Percentiles rank a stretch among this genome's conserved stretches.
These are phyloP conservation scores for Fistulina hepatica DNA, from an alignment of 1,284 basidiomycete species.

Conservation along the genomic window DNA sequence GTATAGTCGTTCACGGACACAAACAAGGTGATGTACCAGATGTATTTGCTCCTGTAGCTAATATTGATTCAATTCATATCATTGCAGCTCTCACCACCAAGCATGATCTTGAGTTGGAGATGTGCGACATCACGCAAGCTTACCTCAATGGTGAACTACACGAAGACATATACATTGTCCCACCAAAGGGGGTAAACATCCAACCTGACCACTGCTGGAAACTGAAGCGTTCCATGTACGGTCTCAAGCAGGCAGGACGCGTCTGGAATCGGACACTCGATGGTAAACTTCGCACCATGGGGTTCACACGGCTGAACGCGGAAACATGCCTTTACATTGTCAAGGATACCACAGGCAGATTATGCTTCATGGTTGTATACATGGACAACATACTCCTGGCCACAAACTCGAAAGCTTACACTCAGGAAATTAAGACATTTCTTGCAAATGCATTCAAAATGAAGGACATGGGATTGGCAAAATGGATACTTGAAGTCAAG, in stretches of 20 bases:
- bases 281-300: slow-evolving; percentile 9
- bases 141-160: slow-evolving; percentile 21
- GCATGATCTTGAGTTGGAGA: slow-evolving; percentile 22
- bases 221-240: slow-evolving; percentile 15
- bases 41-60: slow-evolving; percentile 24
- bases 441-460: slow-evolving; percentile 21
- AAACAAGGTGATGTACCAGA: slow-evolving; percentile 21
- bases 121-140: slow-evolving; percentile 25
- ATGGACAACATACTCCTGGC: slow-evolving; percentile 18
- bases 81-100: slow-evolving; percentile 24
- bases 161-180: slow-evolving; percentile 14
- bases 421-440: slow-evolving; percentile 13
- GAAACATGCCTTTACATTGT: slow-evolving; percentile 19
- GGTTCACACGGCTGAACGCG: slow-evolving; percentile 15
- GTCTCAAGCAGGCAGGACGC: slow-evolving; percentile 18
- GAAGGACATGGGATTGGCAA: slow-evolving; percentile 21
- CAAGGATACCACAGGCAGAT: slow-evolving; percentile 7
- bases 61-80: slow-evolving; percentile 21
- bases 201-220: slow-evolving; percentile 11
- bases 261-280: slow-evolving; percentile 17
- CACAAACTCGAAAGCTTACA: slow-evolving; percentile 11
- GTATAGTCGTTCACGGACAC: slow-evolving; percentile 13
- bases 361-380: slow-evolving; percentile 16
- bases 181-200: slow-evolving; percentile 13
- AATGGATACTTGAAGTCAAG: slow-evolving; percentile 22